Conservation (phyloP, 2,329 filamentous ascomycete species). For the Knoxdaviesia proteae region DNA sequence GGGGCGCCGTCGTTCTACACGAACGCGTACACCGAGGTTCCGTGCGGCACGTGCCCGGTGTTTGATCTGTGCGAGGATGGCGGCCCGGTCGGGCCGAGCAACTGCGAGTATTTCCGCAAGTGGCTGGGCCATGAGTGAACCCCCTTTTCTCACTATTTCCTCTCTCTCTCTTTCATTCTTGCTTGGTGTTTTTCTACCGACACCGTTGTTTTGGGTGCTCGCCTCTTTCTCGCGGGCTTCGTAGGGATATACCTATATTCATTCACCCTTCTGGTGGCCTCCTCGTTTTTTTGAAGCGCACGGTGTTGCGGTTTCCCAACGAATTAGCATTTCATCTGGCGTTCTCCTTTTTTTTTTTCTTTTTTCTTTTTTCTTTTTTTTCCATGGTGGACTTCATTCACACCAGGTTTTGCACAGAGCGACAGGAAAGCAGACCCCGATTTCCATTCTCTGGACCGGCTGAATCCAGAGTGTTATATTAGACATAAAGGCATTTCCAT, state of each 20-base stretch:
- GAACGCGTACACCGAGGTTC: conserved; percentile 71
- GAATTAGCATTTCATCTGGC: background rate
- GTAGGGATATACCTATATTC: background rate
- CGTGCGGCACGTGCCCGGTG: conserved; percentile 81
- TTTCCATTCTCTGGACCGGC: too few species aligned
- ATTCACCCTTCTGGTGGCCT: background rate
- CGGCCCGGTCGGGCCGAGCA: conserved; percentile 72
- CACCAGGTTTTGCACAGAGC: too few species aligned
- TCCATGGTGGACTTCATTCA: too few species aligned
- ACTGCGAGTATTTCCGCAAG: conserved; percentile 75
- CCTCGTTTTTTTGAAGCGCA: background rate
- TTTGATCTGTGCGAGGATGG: conserved; percentile 84
- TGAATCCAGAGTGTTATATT: too few species aligned
- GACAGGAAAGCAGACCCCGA: too few species aligned
- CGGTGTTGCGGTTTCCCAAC: background rate
- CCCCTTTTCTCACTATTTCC: too few species aligned
- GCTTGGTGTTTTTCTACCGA: too few species aligned
- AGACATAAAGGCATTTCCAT: too few species aligned
- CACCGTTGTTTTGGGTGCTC: background rate
- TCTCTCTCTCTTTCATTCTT: too few species aligned
- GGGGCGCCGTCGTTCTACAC: conserved; percentile 20
- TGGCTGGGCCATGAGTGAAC: conserved; percentile 43
- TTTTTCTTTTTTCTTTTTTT: background rate
- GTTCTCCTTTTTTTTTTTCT: background rate
- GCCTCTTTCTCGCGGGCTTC: background rate